Evolutionary conservation across 768 basidiomycete genomes (phyloP), one percentile per base, ranked within the genome.

Genomic region (Termitomyces sp.): DNA sequence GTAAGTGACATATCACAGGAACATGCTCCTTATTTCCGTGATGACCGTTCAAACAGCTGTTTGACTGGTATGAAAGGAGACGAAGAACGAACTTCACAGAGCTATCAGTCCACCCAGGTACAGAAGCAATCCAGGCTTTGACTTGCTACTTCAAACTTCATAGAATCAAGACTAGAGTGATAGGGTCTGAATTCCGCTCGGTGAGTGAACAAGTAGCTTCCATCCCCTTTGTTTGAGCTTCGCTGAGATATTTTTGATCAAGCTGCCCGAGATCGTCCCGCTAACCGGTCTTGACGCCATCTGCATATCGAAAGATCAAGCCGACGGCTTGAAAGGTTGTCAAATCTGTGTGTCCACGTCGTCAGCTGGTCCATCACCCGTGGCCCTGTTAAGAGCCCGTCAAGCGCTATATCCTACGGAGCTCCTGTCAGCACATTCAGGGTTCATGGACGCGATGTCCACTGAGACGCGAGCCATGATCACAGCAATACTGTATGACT

Each of bases 111-210:
- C 79, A 79, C 57, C 79, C 76, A 1, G 83, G 80, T 20, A 73
- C 82, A 23, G 73, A 80, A 58, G 66, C 71, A 10, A 78, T 86
- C 33, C 79, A 79, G 57, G 69, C 79, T 0, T 81, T 76, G 23
- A 66, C 74, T 13, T 71, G 69, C 20, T 84, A 79, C 65, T 76
- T 84, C 65, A 73, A 66, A 41, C 64, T 66, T 28, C 73, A 78
- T 55, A 62, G 71, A 5, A 63, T 81, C 64, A 70, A 71, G 63
- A 74, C 77, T 1, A 75, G 72, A 46, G 55, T 81, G 41, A 69
- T 82, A 56, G 77, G 76, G 23, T 70, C 72, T 13, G 72, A 77
- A 41, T 74, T 81, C 54, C 74, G 79, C 51, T 65, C 70, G 68
- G 82, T 80, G 58, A 56, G 70, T 65, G 20, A 9, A 10, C 18